Base-by-base conservation (phyloP, 2,329 filamentous ascomycete species). In the Fusarium equiseti region DNA sequence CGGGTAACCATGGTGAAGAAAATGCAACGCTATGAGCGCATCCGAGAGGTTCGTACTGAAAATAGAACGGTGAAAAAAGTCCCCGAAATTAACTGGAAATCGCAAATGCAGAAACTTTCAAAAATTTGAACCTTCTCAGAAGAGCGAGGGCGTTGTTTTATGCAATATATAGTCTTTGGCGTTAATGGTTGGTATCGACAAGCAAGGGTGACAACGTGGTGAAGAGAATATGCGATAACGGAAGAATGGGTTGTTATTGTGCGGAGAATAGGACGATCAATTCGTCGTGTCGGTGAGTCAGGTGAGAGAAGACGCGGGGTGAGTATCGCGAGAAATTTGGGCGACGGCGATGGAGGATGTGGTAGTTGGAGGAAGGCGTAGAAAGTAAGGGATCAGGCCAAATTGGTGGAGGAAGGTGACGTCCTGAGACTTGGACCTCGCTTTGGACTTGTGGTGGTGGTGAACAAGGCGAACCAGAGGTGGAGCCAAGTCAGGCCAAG, bases 1-100 rank as follows among this genome's bases (percentile, higher is more conserved):
- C 89, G 88, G 77, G 85, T 80, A 77, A 84, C 83, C 86, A 88
- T 88, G 70, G 76, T 80, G 75, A 72, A 72, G 69, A 56, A 56
- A 46, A 46, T 70, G 63, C 66, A 61, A 68, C 64, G 69, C 76
- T 77, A 77, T 77, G 76, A 79, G 78, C 80, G 79, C 81, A 83
- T 83, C 74, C 75, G 77, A 67, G 57, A 73, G 58, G 60, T 68
- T 55, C 72, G 65, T 70, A 73, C 66, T 67, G 68, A 52, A 55
- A 56, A 55, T 48, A 61, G 51, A 59, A 64, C 8, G 32, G 27
- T 38, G 31, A 32, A 32, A 42, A 59, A 48, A 29, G 57, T 55
- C 65, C 35, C 18, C 27, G 20, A 27, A 53, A 53, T 20, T 15
- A 15, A 35, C 50, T 40, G 20, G 29, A 18, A 54, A n/a, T 38